Conservation (phyloP, 176 grass and related monocot species). For the Thinopyrum elongatum region DNA sequence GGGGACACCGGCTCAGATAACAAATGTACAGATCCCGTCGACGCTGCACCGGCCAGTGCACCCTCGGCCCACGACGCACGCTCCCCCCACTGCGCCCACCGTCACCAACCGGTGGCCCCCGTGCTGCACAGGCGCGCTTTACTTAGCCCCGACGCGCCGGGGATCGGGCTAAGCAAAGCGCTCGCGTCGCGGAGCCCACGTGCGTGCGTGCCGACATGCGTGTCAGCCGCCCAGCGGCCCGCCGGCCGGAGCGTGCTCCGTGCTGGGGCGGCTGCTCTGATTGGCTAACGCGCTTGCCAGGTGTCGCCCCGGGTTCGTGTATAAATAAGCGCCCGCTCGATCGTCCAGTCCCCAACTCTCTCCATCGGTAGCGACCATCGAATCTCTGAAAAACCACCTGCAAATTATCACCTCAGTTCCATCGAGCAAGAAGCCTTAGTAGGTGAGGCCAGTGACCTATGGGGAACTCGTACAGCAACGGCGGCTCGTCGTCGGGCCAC, state of each 20-base stretch:
- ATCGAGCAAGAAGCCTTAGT: neutral
- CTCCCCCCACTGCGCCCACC: accelerated
- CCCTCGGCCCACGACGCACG: neutral
- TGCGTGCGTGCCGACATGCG: conserved; percentile 11
- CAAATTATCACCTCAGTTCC: neutral
- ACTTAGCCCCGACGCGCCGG: conserved; percentile 19
- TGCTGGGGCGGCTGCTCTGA: conserved; percentile 20
- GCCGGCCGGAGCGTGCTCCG: neutral
- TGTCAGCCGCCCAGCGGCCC: neutral
- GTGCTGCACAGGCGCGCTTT: neutral
- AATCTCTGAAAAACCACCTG: neutral
- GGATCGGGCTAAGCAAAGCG: conserved; percentile 37
- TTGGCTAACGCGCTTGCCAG: neutral
- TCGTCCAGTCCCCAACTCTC: too few species aligned
- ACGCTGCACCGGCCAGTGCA: neutral
- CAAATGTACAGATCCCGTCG: conserved; percentile 34
- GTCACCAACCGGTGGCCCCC: neutral
- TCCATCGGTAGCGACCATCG: neutral
- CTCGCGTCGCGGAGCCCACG: conserved; percentile 29
- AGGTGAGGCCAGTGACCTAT: neutral
- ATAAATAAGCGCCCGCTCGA: conserved; percentile 24
- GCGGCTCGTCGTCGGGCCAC: neutral
- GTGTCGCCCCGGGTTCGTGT: neutral
- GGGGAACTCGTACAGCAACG: conserved; percentile 39
- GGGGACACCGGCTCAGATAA: conserved; percentile 6